These are phyloP conservation scores for Cryptococcus sp. DNA, from an alignment of 1,284 basidiomycete species.

Conservation along the genomic window DNA sequence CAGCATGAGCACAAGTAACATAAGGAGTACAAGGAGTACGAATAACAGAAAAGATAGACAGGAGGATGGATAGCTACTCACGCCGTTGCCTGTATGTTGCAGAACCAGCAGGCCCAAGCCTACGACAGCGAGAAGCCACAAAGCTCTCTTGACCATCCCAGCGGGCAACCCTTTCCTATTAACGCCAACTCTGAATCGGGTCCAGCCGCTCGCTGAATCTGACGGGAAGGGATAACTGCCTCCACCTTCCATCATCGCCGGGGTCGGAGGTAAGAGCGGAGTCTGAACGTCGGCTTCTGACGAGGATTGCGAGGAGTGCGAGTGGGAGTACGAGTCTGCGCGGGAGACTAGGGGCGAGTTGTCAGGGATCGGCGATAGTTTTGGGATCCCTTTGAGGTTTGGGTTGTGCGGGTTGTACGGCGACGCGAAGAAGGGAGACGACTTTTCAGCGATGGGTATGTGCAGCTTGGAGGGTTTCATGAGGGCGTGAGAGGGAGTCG, in stretches of 20 bases:
- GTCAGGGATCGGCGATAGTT: neutral
- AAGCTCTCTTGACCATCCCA: neutral
- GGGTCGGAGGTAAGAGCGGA: conserved; percentile 4
- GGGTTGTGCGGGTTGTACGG: neutral
- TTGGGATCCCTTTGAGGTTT: neutral
- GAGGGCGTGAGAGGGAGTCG: neutral
- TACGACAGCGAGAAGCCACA: neutral
- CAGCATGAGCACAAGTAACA: neutral
- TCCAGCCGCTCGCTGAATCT: neutral
- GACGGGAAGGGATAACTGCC: conserved; percentile 12
- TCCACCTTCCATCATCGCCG: conserved; percentile 6
- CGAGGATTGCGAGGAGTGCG: neutral
- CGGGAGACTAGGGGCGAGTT: neutral
- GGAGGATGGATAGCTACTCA: neutral
- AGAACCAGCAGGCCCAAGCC: neutral
- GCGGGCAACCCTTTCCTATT: neutral
- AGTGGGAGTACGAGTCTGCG: neutral
- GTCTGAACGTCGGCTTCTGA: conserved; percentile 2
- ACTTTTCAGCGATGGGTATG: neutral
- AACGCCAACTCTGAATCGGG: neutral
- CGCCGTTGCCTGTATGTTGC: neutral
- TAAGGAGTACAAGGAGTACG: too few species aligned
- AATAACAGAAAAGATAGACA: too few species aligned
- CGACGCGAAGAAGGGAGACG: neutral
- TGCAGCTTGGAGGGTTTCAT: conserved; percentile 1